Base-by-base conservation (phyloP, 257 asterid species). In the Phtheirospermum japonicum region DNA sequence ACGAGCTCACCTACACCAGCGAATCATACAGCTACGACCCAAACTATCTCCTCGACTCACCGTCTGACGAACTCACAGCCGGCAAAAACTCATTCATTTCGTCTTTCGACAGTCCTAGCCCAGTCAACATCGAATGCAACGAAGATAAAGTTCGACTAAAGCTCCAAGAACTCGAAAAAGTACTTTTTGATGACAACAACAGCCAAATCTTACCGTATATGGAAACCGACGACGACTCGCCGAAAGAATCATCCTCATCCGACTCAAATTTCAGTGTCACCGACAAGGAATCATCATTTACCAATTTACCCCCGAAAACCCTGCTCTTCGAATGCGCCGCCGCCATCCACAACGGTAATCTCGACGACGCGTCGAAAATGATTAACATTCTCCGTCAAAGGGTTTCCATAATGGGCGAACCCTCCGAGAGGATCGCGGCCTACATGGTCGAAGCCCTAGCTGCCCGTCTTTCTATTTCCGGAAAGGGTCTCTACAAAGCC, bases 361-460 rank as follows among this genome's bases (percentile, higher is more conserved):
- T 75, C 9, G 75, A 66, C 28, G 76, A 82, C 63, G 96, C 96
- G 0, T 75, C 82, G 2, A 48, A 51, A n/a, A 76, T 83, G 72
- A 89, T 92, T 32, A 71, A 75, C 19, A 63, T 74, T 73, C 93
- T 92, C 58, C 79, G 97, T 16, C 85, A 82, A 49, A 75, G 71
- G 71, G 97, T 89, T 67, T 85, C 99, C 0, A 89, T 92, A 59
- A 85, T 85, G 46, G 97, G 97, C 33, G 96, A 89, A n/a, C 99
- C 95, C 12, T 63, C 84, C 5, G 95, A 79, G 50, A 74, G 97
- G 58, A 81, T 87, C 52, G 97, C 97, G 6, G 97, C 99, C 0
- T 92, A 92, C 73, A 85, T 89, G 96, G 97, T 92, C 0, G 99
- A 92, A 71, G 97, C 99, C 2, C 78, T 92, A 30, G 96, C 84